Evolutionary conservation across 2,329 filamentous ascomycete species (phyloP), one percentile per base, ranked within the genome.

Genomic region (Beauveria varroae): DNA sequence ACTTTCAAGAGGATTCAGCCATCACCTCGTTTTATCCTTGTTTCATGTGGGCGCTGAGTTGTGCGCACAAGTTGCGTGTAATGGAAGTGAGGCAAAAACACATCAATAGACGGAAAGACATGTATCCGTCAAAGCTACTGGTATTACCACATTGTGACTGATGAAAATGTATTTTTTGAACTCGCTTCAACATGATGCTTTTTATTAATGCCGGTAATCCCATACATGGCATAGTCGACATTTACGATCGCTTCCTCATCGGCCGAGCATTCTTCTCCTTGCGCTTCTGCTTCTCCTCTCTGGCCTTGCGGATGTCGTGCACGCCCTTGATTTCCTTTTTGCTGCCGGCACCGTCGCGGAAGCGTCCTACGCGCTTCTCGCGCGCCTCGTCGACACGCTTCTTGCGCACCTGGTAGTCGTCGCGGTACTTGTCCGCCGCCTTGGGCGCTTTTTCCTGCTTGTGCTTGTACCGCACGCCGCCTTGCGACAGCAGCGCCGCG

Each of bases 241-340:
- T 24, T 28, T 46, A 63, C 1, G 43, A 56, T 5, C 57, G 44
- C 77, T 83, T 91, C 76, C 82, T 89, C 46, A 82, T 71, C 8
- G 92, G 92, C 68, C 93, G 80, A 9, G 90, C 93, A 74, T 96
- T 98, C 85, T 99, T 98, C 71, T 89, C 88, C 72, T 79, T 86
- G 72, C 84, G 85, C 76, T 82, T 84, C 78, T 96, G 89, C 79
- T 89, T 83, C 69, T 91, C 71, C 73, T 87, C 86, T 70, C 95
- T 84, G 64, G 87, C 85, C 81, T 92, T 96, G 69, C 89, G 84
- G 66, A 98, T 91, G 72, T 96, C 92, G 50, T 93, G 87, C 61
- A 86, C 85, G 62, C 84, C 89, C 79, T 88, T 91, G 70, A 98
- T 77, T 79, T 97, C 93, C 71, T 80, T 77, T 73, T 76, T 88